These are phyloP conservation scores for Mortierella sp. DNA, from an alignment of 371 early-diverging fungal genomes.

Conservation along the genomic window DNA sequence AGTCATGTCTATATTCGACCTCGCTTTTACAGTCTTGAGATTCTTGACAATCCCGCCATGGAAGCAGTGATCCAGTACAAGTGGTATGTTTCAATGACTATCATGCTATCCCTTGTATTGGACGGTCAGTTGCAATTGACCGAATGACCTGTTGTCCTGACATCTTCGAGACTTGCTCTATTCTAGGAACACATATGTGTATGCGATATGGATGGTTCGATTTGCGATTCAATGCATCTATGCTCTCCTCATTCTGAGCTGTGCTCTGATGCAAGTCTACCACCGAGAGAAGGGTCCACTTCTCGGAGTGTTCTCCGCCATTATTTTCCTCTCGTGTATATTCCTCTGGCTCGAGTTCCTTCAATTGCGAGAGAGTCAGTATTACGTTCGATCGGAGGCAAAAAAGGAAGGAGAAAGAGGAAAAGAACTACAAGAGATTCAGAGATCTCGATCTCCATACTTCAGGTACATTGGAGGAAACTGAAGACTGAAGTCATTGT, in stretches of 20 bases:
- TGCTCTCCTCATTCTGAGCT: slow-evolving; percentile 4
- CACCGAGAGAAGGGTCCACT: neutral
- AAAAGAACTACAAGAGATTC: too few species aligned
- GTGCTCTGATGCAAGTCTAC: slow-evolving; percentile 13
- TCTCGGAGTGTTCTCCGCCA: slow-evolving; percentile 5
- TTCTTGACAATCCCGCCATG: slow-evolving; percentile 34
- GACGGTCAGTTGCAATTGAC: too few species aligned
- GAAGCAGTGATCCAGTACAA: slow-evolving; percentile 28
- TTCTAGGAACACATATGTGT: slow-evolving; percentile 27
- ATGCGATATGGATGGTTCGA: slow-evolving; percentile 20
- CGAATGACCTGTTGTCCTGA: too few species aligned
- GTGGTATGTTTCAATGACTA: slow-evolving; percentile 9
- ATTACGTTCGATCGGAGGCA: neutral
- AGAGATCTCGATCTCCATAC: too few species aligned
- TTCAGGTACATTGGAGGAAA: too few species aligned
- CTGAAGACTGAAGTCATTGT: too few species aligned
- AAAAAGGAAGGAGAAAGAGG: too few species aligned
- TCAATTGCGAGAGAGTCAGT: neutral
- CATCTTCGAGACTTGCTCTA: neutral
- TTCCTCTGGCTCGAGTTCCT: slow-evolving; percentile 28
- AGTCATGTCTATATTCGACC: too few species aligned
- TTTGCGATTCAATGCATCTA: slow-evolving; percentile 16
- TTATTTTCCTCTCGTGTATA: slow-evolving; percentile 1
- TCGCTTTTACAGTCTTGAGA: neutral
- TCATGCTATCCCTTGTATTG: too few species aligned